Conservation (phyloP, 2,329 filamentous ascomycete species). For the Scytalidium sp. region DNA sequence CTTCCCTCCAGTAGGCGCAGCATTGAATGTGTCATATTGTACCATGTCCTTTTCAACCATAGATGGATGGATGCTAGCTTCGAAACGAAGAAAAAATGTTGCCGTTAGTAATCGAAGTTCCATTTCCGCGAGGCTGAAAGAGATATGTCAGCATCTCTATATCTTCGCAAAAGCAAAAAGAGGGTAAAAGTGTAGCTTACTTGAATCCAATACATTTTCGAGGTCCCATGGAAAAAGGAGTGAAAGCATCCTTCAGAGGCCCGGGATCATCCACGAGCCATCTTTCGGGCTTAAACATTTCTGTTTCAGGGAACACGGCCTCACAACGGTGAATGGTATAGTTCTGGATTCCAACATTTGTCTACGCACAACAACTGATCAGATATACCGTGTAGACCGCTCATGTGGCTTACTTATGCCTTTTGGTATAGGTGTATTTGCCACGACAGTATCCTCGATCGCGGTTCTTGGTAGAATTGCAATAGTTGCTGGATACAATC, state of each 20-base stretch:
- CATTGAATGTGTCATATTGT: background rate
- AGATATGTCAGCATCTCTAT: background rate
- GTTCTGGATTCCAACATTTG: constrained; percentile 38
- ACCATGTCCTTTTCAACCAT: background rate
- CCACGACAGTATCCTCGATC: constrained; percentile 13
- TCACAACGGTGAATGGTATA: constrained; percentile 41
- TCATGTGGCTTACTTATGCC: constrained; percentile 17
- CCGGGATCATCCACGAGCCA: constrained; percentile 31
- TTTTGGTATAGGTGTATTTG: constrained; percentile 21
- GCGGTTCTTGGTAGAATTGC: constrained; percentile 19
- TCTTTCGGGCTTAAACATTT: constrained; percentile 38
- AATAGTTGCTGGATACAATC: constrained; percentile 22
- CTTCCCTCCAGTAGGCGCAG: background rate
- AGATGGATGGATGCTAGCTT: background rate
- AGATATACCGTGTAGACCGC: too few species aligned
- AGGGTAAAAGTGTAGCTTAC: constrained; percentile 2
- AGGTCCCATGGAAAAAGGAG: constrained; percentile 20
- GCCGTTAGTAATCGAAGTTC: constrained; percentile 82
- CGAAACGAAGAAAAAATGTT: constrained; percentile 48
- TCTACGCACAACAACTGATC: too few species aligned
- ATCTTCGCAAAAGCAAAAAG: too few species aligned
- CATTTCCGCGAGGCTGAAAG: constrained; percentile 65
- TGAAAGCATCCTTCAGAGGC: constrained; percentile 8
- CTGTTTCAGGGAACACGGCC: constrained; percentile 37
- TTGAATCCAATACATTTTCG: constrained; percentile 25